Conservation (phyloP, 139 green algal genomes). For the Gonium pectorale region DNA sequence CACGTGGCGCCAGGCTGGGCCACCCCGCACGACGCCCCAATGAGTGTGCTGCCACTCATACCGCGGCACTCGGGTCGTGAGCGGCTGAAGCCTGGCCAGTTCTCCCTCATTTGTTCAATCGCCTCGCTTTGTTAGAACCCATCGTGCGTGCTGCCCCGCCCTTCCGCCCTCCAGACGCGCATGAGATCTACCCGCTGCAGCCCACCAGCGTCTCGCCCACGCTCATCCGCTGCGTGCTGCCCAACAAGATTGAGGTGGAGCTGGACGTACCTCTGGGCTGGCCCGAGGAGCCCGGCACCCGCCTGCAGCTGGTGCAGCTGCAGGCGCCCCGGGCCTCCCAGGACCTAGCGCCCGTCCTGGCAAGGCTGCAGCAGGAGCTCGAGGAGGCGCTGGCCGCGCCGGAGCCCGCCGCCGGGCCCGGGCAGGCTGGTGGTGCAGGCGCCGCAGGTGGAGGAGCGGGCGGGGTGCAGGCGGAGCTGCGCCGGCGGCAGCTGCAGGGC, state of each 20-base stretch:
- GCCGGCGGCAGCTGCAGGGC: conserved; percentile 16
- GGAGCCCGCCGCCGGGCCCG: too few species aligned
- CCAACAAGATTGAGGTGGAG: conserved; percentile 38
- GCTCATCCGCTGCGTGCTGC: conserved; percentile 36
- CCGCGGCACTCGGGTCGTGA: too few species aligned
- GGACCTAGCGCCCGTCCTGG: background rate
- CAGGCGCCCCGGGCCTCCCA: conserved; percentile 22
- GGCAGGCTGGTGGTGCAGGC: too few species aligned
- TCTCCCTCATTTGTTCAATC: too few species aligned
- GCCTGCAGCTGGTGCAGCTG: conserved; percentile 17
- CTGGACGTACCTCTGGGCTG: conserved; percentile 18
- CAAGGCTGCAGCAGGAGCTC: conserved; percentile 19
- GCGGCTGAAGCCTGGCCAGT: too few species aligned
- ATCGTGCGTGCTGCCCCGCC: too few species aligned
- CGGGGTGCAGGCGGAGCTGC: background rate
- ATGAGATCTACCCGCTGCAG: conserved; percentile 36
- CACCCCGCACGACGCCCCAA: too few species aligned
- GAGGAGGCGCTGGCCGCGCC: background rate
- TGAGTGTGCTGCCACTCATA: too few species aligned
- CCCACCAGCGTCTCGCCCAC: background rate
- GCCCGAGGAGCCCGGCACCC: conserved; percentile 18
- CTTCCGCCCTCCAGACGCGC: conserved; percentile 16
- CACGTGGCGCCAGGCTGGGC: too few species aligned
- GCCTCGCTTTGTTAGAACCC: too few species aligned
- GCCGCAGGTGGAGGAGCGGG: background rate